Evolutionary conservation across 2,329 filamentous ascomycete genomes (phyloP).

Genomic region (Ilyonectria robusta): DNA sequence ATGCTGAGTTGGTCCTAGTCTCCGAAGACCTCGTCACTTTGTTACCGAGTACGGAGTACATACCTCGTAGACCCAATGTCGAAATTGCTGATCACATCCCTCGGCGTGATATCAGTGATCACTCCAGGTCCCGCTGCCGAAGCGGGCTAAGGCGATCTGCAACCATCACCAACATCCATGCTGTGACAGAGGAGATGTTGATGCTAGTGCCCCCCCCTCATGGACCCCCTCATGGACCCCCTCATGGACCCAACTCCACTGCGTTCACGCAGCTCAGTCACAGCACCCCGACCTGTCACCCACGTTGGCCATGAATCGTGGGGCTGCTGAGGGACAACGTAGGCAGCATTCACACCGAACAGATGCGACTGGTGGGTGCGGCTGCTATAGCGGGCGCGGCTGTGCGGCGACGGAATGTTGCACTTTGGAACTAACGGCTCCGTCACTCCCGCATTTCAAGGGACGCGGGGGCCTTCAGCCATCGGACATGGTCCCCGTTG

Average conservation of each 20-base stretch:
- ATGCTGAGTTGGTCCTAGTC: slow-evolving; percentile 9
- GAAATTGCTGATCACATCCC: slow-evolving; percentile 21
- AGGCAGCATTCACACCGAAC: slow-evolving; percentile 16
- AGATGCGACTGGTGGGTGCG: slow-evolving; percentile 11
- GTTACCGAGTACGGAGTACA: background rate
- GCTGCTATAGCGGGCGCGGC: slow-evolving; percentile 13
- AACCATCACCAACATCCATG: slow-evolving; percentile 15
- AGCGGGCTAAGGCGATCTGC: slow-evolving; percentile 23
- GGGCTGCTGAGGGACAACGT: slow-evolving; percentile 3
- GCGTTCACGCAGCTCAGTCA: slow-evolving; percentile 22
- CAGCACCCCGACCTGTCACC: slow-evolving; percentile 17
- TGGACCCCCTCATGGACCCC: background rate
- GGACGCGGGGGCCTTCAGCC: slow-evolving; percentile 10
- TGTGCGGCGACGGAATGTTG: slow-evolving; percentile 26
- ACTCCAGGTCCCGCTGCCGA: slow-evolving; percentile 11
- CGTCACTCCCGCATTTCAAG: slow-evolving; percentile 13
- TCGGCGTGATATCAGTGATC: slow-evolving; percentile 11
- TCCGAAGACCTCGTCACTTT: background rate
- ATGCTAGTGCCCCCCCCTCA: slow-evolving; percentile 15
- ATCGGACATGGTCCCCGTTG: background rate
- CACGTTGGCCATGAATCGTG: slow-evolving; percentile 6
- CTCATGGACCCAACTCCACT: slow-evolving; percentile 22
- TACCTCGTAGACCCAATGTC: background rate
- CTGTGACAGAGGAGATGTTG: slow-evolving; percentile 13
- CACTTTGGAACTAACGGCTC: slow-evolving; percentile 9